A percentile compares a stretch with the other conserved stretches of the same genome.
Evolutionary conservation across 768 basidiomycete genomes (phyloP).

Genomic region (Melanogaster broomeanus): DNA sequence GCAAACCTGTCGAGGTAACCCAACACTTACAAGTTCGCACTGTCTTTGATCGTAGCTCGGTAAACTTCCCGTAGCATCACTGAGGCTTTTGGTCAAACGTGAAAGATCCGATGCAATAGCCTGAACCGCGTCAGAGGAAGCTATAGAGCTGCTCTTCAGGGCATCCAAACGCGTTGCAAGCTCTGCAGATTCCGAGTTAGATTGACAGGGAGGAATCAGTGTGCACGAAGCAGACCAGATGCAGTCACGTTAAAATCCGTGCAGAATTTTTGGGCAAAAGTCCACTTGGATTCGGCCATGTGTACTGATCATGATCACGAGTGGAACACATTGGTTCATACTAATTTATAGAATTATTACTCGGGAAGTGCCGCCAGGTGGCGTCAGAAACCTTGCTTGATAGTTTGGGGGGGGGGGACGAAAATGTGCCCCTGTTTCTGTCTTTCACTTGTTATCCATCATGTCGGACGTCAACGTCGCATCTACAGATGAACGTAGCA

Average conservation of each 20-base stretch:
- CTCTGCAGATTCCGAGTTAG: slow-evolving; percentile 39
- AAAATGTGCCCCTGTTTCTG: too few species aligned
- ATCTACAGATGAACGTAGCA: too few species aligned
- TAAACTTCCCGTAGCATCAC: slow-evolving; percentile 63
- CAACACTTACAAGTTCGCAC: slow-evolving; percentile 58
- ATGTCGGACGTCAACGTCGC: too few species aligned
- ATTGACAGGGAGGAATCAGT: neutral
- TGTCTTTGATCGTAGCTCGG: slow-evolving; percentile 76
- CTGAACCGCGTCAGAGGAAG: slow-evolving; percentile 40
- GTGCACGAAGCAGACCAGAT: slow-evolving; percentile 22
- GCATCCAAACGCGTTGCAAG: slow-evolving; percentile 47
- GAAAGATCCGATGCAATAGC: slow-evolving; percentile 52
- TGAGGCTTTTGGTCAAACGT: slow-evolving; percentile 60
- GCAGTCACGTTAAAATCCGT: slow-evolving; percentile 22
- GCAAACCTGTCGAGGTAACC: neutral
- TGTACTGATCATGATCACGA: neutral
- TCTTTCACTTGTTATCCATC: too few species aligned
- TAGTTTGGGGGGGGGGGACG: too few species aligned
- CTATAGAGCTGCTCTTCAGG: slow-evolving; percentile 32
- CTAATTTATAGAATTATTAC: too few species aligned
- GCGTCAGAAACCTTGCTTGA: too few species aligned
- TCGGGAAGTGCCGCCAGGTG: too few species aligned
- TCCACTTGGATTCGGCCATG: slow-evolving; percentile 30
- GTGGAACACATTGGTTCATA: neutral
- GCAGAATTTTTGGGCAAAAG: slow-evolving; percentile 31